Evolutionary conservation across 306 rosid genomes (phyloP).

Genomic region (Lagenaria siceraria): DNA sequence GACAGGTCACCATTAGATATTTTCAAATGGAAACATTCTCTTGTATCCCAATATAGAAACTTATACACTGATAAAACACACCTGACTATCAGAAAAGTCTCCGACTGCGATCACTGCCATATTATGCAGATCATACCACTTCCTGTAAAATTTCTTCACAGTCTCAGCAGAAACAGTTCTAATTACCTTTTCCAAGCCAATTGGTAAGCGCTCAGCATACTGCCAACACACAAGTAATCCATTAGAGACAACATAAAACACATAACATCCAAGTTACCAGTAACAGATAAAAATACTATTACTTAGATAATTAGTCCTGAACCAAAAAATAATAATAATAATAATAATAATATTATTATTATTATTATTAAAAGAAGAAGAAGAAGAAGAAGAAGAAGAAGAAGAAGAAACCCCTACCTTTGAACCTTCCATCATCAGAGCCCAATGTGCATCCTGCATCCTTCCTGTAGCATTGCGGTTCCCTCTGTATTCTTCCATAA

Average conservation of each 20-base stretch:
- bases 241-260: neutral
- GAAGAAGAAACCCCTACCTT: conserved; percentile 31
- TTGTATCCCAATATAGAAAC: conserved; percentile 13
- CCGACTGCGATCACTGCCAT: conserved; percentile 98
- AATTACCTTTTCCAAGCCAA: conserved; percentile 85
- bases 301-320: neutral
- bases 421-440: conserved; percentile 80
- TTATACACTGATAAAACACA: conserved; percentile 19
- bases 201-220: conserved; percentile 91
- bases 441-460: conserved; percentile 93
- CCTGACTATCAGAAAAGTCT: conserved; percentile 86
- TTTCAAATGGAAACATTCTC: conserved; percentile 2
- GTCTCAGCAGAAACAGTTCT: conserved; percentile 65
- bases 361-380: too few species aligned
- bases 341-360: too few species aligned
- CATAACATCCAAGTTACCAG: neutral
- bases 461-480: conserved; percentile 89
- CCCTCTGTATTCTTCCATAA: conserved; percentile 85
- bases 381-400: too few species aligned
- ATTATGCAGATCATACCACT: conserved; percentile 84
- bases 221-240: conserved; percentile 27
- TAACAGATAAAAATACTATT: neutral
- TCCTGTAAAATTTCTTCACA: conserved; percentile 68
- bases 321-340: too few species aligned
- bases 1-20: neutral